Evolutionary conservation across 2,329 filamentous ascomycete species (phyloP), one percentile per base, ranked within the genome.

Genomic region (Chrysoporthe deuterocubensis): DNA sequence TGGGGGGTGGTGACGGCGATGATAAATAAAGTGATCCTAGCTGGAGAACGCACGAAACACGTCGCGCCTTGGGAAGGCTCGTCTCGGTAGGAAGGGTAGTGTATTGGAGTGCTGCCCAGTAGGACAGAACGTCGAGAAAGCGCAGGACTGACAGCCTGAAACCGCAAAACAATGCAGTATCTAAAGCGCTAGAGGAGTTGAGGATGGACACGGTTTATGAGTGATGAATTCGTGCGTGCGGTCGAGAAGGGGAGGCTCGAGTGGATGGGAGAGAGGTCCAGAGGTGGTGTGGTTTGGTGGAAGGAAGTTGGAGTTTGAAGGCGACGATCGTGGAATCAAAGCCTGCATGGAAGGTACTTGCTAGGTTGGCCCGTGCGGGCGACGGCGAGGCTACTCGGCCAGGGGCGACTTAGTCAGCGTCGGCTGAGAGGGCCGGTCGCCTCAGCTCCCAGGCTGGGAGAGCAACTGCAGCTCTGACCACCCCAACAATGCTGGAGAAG

Each of bases 1-100:
- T n/a, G 46, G 40, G 26, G 18, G 42, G 7, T 48, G 34, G 4
- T 42, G n/a, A 26, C 34, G 43, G 44, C 42, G 56, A 57, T 59
- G 9, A 64, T 67, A 65, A 67, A 67, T 62, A 66, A 61, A 60
- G 70, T 67, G 64, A 65, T 64, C 58, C 37, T 26, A 50, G 54
- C 59, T 52, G 58, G 50, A 62, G 26, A 40, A 37, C 43, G 46
- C 34, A 61, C 37, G 58, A 4, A 46, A 50, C 63, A 43, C 43
- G 63, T 65, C 34, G 63, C 48, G 61, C 18, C 4, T n/a, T 52
- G 32, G 6, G 11, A 7, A 32, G n/a, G 44, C n/a, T n/a, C 16
- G 7, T 18, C 54, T 37, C 4, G 14, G 40, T 54, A 21, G 50
- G 26, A n/a, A n/a, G 52, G 32, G 34, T 57, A 14, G 54, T 57